Percentiles rank a stretch among this genome's conserved stretches.
phyloP scores from a whole-genome alignment of 116 monocot species.

The Trichopus zeylanicus region DNA sequence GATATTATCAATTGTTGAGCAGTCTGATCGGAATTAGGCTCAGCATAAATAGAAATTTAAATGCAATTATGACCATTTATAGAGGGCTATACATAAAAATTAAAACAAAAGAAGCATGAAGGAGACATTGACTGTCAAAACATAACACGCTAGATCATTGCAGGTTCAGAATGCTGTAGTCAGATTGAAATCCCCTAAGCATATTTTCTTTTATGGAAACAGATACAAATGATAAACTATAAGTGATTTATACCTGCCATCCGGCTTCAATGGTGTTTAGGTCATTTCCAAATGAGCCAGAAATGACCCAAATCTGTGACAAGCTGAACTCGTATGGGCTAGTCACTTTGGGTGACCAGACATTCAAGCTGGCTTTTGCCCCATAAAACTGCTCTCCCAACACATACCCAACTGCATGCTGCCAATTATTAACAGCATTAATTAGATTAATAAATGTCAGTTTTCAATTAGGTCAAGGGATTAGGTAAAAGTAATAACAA shows the following conservation, averaged over 20 bases:
- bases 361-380: constrained; percentile 84
- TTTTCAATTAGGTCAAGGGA: background rate
- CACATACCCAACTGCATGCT: constrained; percentile 96
- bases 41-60: no score
- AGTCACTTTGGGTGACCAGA: constrained; percentile 73
- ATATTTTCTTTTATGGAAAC: no score
- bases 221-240: no score
- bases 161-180: no score
- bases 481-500: no score
- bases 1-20: no score
- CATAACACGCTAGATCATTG: no score
- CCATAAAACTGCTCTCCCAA: constrained; percentile 70
- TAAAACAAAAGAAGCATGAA: background rate
- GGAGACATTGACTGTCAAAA: background rate
- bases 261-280: constrained; percentile 98
- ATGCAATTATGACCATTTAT: no score
- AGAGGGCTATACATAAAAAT: no score
- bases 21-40: no score
- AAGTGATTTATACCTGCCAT: constrained; percentile 86
- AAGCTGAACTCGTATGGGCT: constrained; percentile 82
- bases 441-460: no score
- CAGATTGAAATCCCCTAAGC: no score
- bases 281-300: constrained; percentile 75
- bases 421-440: constrained; percentile 4
- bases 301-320: constrained; percentile 92